Base-by-base conservation (phyloP, 371 early-diverging fungal species). In the Lichtheimia corymbifera region DNA sequence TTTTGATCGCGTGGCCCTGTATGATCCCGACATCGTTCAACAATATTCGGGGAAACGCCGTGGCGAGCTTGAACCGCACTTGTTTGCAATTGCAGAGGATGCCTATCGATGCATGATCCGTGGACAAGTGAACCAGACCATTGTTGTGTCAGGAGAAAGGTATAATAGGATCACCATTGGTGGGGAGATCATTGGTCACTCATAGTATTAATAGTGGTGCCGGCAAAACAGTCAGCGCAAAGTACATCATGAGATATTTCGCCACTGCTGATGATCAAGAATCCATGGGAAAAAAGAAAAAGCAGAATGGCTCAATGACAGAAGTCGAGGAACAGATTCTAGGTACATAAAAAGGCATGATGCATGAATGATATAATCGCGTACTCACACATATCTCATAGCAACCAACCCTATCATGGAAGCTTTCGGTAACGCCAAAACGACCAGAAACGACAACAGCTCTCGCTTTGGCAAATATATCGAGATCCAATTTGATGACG, bases 401-500 rank as follows among this genome's bases (percentile, higher is more conserved):
- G 91, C 97, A 9, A 96, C 99, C 58, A 98, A 99, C 73, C 98
- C 99, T 15, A 94, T 99, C 68, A 90, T 99, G 82, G 99, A 99
- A 87, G 93, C 98, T 22, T 99, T 99, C 79, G 99, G 99, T 73
- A 99, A 99, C 84, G 97, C 99, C 62, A 98, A 98, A 77, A 99
- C 99, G 17, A 93, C 96, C 1, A 87, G 97, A 64, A 99, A 99
- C 77, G 97, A 99, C 77, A 99, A 99, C 83, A 90, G 91, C 58
- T 97, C 97, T 59, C 89, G 99, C 17, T 99, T 99, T 76, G 99
- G 99, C 64, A 99, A 99, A 85, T 99, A 96, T 79, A 94, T 99
- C 59, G 95, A 97, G 82, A 92, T 93, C 61, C 83, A 88, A 65
- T 93, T 93, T 72, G 90, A 90, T 68, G 83, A 86, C 55, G 74